phyloP scores from a whole-genome alignment of 2,329 filamentous ascomycete genomes.

The Akanthomyces dipterigenus region DNA sequence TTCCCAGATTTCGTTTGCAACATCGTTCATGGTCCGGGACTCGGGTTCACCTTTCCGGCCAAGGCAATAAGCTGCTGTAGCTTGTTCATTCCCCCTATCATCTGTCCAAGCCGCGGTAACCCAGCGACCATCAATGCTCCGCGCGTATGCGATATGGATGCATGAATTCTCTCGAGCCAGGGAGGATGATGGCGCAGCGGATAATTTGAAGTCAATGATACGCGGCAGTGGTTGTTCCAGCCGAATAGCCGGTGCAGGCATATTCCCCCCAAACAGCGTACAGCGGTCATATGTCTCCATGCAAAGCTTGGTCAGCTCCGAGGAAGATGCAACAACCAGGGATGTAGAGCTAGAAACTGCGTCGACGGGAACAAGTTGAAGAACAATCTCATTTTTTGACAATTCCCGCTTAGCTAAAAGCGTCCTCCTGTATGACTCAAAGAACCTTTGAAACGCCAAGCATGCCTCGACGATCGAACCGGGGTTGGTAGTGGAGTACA shows the following conservation, averaged over 20 bases:
- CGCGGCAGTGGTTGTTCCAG: constrained; percentile 65
- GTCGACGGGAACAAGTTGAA: constrained; percentile 67
- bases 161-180: constrained; percentile 72
- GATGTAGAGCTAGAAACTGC: constrained; percentile 58
- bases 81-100: constrained; percentile 65
- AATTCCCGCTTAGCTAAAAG: constrained; percentile 35
- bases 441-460: constrained; percentile 65
- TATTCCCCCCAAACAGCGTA: constrained; percentile 46
- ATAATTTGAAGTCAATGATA: constrained; percentile 68
- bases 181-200: constrained; percentile 60
- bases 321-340: constrained; percentile 55
- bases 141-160: constrained; percentile 73
- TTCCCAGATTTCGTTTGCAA: constrained; percentile 72
- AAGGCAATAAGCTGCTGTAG: constrained; percentile 67
- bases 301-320: constrained; percentile 56
- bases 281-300: constrained; percentile 76
- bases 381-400: constrained; percentile 58
- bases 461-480: constrained; percentile 63
- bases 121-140: constrained; percentile 71
- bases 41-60: constrained; percentile 48
- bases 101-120: constrained; percentile 77
- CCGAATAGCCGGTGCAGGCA: constrained; percentile 63
- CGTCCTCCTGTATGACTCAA: constrained; percentile 48
- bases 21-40: constrained; percentile 49
- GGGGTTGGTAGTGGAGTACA: constrained; percentile 60